Conservation (phyloP, 2,329 filamentous ascomycete genomes). For the Albophoma yamanashiensis region DNA sequence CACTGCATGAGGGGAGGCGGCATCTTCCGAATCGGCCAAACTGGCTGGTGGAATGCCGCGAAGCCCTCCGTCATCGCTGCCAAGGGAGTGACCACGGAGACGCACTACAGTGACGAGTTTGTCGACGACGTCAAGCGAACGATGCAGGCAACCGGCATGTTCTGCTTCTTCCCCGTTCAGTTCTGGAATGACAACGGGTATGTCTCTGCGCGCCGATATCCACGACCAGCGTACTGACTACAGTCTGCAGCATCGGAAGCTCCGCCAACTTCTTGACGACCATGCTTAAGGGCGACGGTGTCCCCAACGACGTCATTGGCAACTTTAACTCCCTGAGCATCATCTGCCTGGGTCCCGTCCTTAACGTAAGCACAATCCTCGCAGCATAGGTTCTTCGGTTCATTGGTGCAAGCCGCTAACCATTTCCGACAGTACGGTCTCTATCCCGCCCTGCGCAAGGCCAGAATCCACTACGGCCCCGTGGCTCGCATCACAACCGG, state of each 20-base stretch:
- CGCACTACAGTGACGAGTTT: slow-evolving; percentile 50
- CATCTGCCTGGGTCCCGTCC: slow-evolving; percentile 30
- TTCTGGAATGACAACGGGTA: slow-evolving; percentile 26
- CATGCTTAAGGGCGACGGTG: slow-evolving; percentile 34
- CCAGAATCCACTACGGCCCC: slow-evolving; percentile 43
- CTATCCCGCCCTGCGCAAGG: slow-evolving; percentile 45
- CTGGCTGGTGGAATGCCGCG: slow-evolving; percentile 47
- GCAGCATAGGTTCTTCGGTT: not conserved
- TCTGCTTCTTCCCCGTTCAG: slow-evolving; percentile 29
- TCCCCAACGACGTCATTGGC: slow-evolving; percentile 49
- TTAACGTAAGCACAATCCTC: slow-evolving; percentile 8
- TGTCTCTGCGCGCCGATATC: not conserved
- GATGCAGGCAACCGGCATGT: slow-evolving; percentile 28
- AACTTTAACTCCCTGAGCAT: slow-evolving; percentile 51
- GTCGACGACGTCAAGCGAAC: slow-evolving; percentile 54
- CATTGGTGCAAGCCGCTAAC: not conserved
- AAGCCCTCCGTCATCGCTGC: slow-evolving; percentile 40
- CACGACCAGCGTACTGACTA: not conserved
- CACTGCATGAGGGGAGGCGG: slow-evolving; percentile 40
- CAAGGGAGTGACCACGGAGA: slow-evolving; percentile 36
- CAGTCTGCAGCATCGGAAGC: slow-evolving; percentile 18
- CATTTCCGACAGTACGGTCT: slow-evolving; percentile 18
- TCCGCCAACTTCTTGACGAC: slow-evolving; percentile 25
- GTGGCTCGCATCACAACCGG: slow-evolving; percentile 47
- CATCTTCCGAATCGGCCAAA: slow-evolving; percentile 41